These are phyloP conservation scores for Yarrowia hollandica DNA, from an alignment of 805 yeast species.

Conservation along the genomic window DNA sequence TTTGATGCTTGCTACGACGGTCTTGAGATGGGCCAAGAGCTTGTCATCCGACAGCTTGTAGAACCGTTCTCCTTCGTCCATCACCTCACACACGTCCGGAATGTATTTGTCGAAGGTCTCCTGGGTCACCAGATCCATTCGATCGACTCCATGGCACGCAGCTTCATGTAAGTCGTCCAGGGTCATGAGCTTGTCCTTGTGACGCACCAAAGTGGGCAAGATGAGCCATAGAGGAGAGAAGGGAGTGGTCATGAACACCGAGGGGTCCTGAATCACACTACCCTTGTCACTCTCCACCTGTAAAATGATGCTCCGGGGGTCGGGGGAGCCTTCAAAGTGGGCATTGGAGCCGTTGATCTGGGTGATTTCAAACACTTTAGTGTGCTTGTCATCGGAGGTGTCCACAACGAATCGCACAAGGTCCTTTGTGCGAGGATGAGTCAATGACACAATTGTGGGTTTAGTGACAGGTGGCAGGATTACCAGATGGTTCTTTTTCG, in stretches of 20 bases:
- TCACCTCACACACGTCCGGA: conserved; percentile 15
- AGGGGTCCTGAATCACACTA: conserved; percentile 23
- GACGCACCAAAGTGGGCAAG: conserved; percentile 7
- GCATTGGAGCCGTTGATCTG: conserved; percentile 26
- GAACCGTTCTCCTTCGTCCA: conserved; percentile 24
- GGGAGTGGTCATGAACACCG: conserved; percentile 23
- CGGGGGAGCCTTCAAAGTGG: conserved; percentile 20
- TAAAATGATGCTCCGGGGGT: conserved; percentile 7
- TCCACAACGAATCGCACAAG: conserved; percentile 14
- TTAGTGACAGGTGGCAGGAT: conserved; percentile 7
- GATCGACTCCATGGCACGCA: background rate
- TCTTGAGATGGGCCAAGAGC: background rate
- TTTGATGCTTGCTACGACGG: background rate
- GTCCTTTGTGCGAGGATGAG: conserved; percentile 11
- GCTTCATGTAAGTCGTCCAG: conserved; percentile 24
- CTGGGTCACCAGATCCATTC: conserved; percentile 17
- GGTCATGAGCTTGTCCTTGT: conserved; percentile 23
- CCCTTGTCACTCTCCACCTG: conserved; percentile 21
- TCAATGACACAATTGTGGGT: conserved; percentile 21
- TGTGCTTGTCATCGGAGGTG: conserved; percentile 14
- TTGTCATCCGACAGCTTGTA: conserved; percentile 12
- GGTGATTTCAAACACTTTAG: conserved; percentile 26
- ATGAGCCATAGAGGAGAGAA: conserved; percentile 27
- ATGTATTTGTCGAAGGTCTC: conserved; percentile 18
- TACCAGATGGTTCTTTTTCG: conserved; percentile 10